Conservation (phyloP, 306 rosid genomes). For the Canavalia ensiformis region DNA sequence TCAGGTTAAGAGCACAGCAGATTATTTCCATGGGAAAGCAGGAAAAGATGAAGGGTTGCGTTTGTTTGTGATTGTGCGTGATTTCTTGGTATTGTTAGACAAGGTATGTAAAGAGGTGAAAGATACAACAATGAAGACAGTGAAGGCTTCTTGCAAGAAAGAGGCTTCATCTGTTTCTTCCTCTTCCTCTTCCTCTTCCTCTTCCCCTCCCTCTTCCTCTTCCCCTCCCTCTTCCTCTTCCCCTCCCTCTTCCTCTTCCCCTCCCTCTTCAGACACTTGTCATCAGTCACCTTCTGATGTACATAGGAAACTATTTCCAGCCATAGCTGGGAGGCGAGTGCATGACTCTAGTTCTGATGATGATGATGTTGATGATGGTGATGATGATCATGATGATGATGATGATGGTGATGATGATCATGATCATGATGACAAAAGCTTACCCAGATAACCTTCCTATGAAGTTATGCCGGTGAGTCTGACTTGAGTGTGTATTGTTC, state of each 20-base stretch:
- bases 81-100: slow-evolving; percentile 79
- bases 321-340: slow-evolving; percentile 68
- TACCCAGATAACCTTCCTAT: slow-evolving; percentile 48
- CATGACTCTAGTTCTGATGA: slow-evolving; percentile 61
- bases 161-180: slow-evolving; percentile 46
- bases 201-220: too few relatives aligned
- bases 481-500: background rate
- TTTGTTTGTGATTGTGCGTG: slow-evolving; percentile 77
- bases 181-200: background rate
- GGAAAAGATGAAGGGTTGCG: slow-evolving; percentile 92
- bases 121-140: slow-evolving; percentile 43
- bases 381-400: too few relatives aligned
- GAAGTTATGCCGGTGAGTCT: slow-evolving; percentile 34
- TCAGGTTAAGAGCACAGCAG: slow-evolving; percentile 76
- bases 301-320: slow-evolving; percentile 73
- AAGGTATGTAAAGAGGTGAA: slow-evolving; percentile 78
- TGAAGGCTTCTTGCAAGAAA: slow-evolving; percentile 54
- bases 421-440: slow-evolving; percentile 56
- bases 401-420: too few relatives aligned
- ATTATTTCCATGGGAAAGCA: slow-evolving; percentile 87
- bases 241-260: too few relatives aligned
- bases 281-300: slow-evolving; percentile 41
- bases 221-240: too few relatives aligned
- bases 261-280: too few relatives aligned
- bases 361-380: slow-evolving; percentile 31